These are phyloP conservation scores for Sporothrix phasma DNA, from an alignment of 2,329 filamentous ascomycete species.

Conservation along the genomic window DNA sequence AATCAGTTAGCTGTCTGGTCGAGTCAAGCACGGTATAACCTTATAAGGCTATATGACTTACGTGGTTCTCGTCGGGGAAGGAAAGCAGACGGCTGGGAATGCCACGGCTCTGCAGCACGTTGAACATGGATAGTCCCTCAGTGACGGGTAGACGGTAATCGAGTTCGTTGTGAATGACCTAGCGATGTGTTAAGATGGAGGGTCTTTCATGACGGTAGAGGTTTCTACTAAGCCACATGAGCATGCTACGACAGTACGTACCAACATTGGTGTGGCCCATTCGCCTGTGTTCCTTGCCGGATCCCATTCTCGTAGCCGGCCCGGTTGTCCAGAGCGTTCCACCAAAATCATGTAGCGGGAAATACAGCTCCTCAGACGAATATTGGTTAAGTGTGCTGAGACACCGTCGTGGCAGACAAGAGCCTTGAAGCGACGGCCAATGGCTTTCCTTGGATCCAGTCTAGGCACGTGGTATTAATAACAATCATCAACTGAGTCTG, in stretches of 20 bases:
- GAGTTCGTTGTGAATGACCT: conserved; percentile 70
- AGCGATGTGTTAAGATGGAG: background rate
- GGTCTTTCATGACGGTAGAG: background rate
- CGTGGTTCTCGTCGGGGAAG: conserved; percentile 66
- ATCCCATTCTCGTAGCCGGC: conserved; percentile 60
- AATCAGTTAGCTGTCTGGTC: background rate
- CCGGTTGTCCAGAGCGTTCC: conserved; percentile 52
- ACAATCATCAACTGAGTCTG: background rate
- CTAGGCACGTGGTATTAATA: conserved; percentile 21
- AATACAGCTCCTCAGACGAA: conserved; percentile 59
- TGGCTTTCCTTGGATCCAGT: conserved; percentile 84
- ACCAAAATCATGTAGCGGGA: conserved; percentile 57
- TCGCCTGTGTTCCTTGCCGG: conserved; percentile 52
- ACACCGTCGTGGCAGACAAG: conserved; percentile 84
- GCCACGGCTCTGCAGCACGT: conserved; percentile 65
- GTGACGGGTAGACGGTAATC: conserved; percentile 82
- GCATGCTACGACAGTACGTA: background rate
- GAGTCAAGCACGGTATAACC: conserved; percentile 23
- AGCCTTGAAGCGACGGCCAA: conserved; percentile 75
- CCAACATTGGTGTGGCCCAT: conserved; percentile 77
- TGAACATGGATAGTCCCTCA: conserved; percentile 78
- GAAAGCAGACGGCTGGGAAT: conserved; percentile 69
- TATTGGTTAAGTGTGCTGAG: conserved; percentile 58
- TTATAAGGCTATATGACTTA: conserved; percentile 31
- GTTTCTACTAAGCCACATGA: background rate